Percentiles rank a stretch among this genome's conserved stretches.
phyloP scores from a whole-genome alignment of 768 basidiomycete species.

The Naganishia onofrii region DNA sequence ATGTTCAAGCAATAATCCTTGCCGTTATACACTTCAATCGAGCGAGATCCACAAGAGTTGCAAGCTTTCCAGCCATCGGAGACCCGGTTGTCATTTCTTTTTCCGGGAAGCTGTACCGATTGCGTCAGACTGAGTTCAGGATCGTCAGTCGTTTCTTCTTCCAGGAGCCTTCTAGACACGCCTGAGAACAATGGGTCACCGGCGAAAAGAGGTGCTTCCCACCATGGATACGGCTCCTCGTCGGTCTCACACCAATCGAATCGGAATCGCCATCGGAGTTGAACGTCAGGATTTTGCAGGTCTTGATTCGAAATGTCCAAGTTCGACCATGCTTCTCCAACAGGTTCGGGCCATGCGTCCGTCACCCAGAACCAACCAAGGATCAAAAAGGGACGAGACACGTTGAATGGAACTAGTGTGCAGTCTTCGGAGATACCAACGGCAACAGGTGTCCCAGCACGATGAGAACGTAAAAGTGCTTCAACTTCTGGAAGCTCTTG shows the following conservation, averaged over 20 bases:
- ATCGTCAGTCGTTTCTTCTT: background rate
- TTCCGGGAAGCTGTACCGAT: background rate
- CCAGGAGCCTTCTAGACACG: background rate
- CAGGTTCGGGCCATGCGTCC: constrained; percentile 42
- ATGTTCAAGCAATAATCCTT: constrained; percentile 40
- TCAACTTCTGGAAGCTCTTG: constrained; percentile 39
- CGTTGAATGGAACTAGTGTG: constrained; percentile 38
- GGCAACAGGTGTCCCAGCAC: constrained; percentile 42
- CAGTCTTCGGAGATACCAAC: constrained; percentile 46
- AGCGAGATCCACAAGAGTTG: constrained; percentile 27
- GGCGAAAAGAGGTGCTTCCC: background rate
- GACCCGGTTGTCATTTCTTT: background rate
- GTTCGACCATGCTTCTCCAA: constrained; percentile 12
- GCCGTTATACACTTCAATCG: constrained; percentile 34
- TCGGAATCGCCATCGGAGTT: constrained; percentile 45
- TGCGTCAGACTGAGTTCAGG: background rate
- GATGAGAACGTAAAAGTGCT: constrained; percentile 40
- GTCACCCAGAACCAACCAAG: constrained; percentile 50
- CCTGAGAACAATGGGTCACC: background rate
- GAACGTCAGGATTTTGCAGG: constrained; percentile 5
- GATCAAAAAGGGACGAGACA: constrained; percentile 41
- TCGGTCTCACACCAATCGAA: constrained; percentile 40
- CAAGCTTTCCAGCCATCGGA: constrained; percentile 33
- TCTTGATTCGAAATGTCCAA: background rate
- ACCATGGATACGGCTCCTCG: constrained; percentile 36